Evolutionary conservation across 1,284 basidiomycete species (phyloP), one percentile per base, ranked within the genome.

Genomic region (Rhizopogon parksii): DNA sequence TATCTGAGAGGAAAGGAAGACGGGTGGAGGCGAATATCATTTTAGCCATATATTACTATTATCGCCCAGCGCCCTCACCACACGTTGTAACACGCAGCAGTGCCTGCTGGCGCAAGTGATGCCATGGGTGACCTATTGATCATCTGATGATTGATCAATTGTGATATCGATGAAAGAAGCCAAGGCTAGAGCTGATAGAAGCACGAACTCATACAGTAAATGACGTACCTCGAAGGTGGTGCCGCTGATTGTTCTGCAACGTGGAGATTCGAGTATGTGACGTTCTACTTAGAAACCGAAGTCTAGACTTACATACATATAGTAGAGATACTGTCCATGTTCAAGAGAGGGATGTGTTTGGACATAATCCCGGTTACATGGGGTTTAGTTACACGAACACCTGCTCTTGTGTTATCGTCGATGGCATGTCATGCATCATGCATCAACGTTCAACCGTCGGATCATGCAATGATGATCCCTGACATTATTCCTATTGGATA

Each of bases 401-500:
- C 1, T 63, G 63, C 1, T 55, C 60, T 12, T 43, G 40, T 14
- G 24, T 21, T 49, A 55, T 61, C 11, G 50, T 57, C 38, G 64
- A 57, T 36, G 56, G 53, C 53, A 14, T 8, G 9, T 69, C 21
- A 24, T 6, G 21, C 21, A 24, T 24, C 21, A 1, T 6, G 21
- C 4, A 24, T 24, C 21, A 24, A 24, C 4, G 21, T 21, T 21
- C 69, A 6, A 71, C 65, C 2, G 52, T 56, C 3, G 64, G 57
- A 0, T 57, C 55, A 11, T 78, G 76, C 21, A 21, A 21, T 45
- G 40, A 54, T 25, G 76, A 79, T 53, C 76, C 78, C 3, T 72
- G 72, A 36, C 72, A 71, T 53, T 68, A 67, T 19, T 77, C 79
- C 55, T 77, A 78, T 53, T 80, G 77, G 71, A 70, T 78, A 14